Evolutionary conservation across 257 asterid genomes (phyloP).

Genomic region (Perilla frutescens): DNA sequence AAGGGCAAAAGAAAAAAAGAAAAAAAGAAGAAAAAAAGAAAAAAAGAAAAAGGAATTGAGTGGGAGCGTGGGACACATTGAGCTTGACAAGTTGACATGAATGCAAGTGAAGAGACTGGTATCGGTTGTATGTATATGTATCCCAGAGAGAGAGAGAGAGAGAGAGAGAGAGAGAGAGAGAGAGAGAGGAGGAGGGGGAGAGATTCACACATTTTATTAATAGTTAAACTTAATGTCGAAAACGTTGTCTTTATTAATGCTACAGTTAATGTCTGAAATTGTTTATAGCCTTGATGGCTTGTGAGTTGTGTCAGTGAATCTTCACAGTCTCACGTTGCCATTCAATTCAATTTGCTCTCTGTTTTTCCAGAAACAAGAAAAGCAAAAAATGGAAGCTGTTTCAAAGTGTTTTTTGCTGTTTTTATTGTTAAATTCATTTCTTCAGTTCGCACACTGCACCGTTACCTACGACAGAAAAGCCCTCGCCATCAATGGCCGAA

Average conservation of each 20-base stretch:
- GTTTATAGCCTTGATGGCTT: slow-evolving; percentile 13
- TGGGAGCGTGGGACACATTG: slow-evolving; percentile 13
- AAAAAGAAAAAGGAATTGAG: not conserved
- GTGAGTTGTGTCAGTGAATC: slow-evolving; percentile 43
- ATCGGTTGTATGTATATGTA: not conserved
- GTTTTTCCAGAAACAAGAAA: slow-evolving; percentile 15
- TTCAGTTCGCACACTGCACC: slow-evolving; percentile 53
- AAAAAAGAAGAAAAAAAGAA: not conserved
- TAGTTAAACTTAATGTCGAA: slow-evolving; percentile 14
- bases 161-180: slow-evolving; percentile 4
- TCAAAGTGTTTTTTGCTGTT: slow-evolving; percentile 50
- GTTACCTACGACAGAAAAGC: slow-evolving; percentile 81
- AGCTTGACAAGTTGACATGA: slow-evolving; percentile 35
- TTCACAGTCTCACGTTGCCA: slow-evolving; percentile 37
- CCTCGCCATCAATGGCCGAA: slow-evolving; percentile 78
- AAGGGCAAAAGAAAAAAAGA: not conserved
- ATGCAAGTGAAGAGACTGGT: slow-evolving; percentile 25
- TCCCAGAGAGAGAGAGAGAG: not conserved
- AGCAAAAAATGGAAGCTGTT: slow-evolving; percentile 53
- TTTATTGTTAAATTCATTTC: slow-evolving; percentile 42
- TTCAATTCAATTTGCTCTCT: slow-evolving; percentile 28
- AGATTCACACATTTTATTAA: not conserved
- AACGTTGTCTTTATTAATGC: slow-evolving; percentile 18
- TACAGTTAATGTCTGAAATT: slow-evolving; percentile 31
- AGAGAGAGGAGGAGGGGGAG: not conserved